A percentile compares a stretch with the other conserved stretches of the same genome.
These are phyloP conservation scores for Omphalea diandra DNA, from an alignment of 441 rosid species.

Conservation along the genomic window DNA sequence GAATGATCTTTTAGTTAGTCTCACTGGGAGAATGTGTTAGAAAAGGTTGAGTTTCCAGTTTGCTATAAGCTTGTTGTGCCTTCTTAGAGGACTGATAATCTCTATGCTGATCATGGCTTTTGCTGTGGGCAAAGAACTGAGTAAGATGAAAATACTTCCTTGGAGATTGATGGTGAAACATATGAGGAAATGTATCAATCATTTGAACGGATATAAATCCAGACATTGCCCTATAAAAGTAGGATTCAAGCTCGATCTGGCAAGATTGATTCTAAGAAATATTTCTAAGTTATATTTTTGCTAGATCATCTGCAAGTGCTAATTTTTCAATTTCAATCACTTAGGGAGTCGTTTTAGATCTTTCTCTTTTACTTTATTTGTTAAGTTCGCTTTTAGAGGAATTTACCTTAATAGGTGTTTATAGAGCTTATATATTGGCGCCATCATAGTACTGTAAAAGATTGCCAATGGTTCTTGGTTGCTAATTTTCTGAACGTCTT, in stretches of 20 bases:
- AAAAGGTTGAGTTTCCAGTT: background rate
- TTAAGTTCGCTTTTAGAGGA: background rate
- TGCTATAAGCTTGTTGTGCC: slow-evolving; percentile 10
- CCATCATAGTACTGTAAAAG: background rate
- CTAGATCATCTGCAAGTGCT: background rate
- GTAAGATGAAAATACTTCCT: background rate
- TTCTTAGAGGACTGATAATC: background rate
- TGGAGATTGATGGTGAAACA: slow-evolving; percentile 4
- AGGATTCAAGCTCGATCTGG: background rate
- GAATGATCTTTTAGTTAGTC: slow-evolving; percentile 3
- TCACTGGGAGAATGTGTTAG: background rate
- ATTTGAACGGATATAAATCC: background rate
- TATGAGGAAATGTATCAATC: slow-evolving; percentile 1
- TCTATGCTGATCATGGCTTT: slow-evolving; percentile 3
- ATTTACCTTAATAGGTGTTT: background rate
- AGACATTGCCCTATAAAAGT: background rate
- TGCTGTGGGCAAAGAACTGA: too few relatives aligned
- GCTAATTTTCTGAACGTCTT: background rate
- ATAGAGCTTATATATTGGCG: background rate
- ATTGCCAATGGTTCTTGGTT: background rate
- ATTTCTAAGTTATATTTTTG: background rate
- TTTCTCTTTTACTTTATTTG: background rate
- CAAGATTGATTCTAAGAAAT: background rate
- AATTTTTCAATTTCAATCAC: background rate
- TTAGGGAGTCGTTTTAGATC: too few relatives aligned